These are phyloP conservation scores for Rubroboletus satanas DNA, from an alignment of 768 basidiomycete genomes.

Conservation along the genomic window DNA sequence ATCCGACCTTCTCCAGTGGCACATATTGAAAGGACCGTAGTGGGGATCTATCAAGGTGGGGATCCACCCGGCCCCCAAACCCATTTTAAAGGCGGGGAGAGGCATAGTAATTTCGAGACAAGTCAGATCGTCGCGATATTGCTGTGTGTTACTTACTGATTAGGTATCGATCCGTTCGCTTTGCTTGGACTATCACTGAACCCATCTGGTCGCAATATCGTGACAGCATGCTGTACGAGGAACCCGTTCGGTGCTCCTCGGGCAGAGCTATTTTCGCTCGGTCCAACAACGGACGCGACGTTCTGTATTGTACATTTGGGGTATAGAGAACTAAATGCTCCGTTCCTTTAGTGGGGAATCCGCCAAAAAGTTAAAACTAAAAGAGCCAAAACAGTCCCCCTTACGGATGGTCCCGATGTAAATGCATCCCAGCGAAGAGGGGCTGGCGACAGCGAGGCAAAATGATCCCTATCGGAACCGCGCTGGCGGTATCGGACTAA, in stretches of 20 bases:
- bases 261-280: constrained; percentile 28
- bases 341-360: constrained; percentile 19
- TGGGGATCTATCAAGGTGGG: constrained; percentile 10
- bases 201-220: constrained; percentile 13
- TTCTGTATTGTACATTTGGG: constrained; percentile 22
- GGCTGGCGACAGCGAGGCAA: constrained; percentile 17
- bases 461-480: constrained; percentile 18
- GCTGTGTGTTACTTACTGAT: constrained; percentile 21
- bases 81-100: constrained; percentile 26
- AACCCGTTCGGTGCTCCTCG: constrained; percentile 31
- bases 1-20: constrained; percentile 65
- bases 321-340: constrained; percentile 12
- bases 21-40: constrained; percentile 46
- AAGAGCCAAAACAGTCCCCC: constrained; percentile 33
- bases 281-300: constrained; percentile 12
- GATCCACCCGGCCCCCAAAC: neutral
- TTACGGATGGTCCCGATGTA: constrained; percentile 21
- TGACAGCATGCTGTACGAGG: constrained; percentile 25
- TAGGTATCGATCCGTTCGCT: constrained; percentile 21
- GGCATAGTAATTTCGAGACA: constrained; percentile 17
- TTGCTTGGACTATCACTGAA: constrained; percentile 20
- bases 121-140: constrained; percentile 26
- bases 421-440: constrained; percentile 16
- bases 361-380: constrained; percentile 34
- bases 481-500: constrained; percentile 5